Conservation (phyloP, 2,329 filamentous ascomycete species). For the Cercospora beticola region DNA sequence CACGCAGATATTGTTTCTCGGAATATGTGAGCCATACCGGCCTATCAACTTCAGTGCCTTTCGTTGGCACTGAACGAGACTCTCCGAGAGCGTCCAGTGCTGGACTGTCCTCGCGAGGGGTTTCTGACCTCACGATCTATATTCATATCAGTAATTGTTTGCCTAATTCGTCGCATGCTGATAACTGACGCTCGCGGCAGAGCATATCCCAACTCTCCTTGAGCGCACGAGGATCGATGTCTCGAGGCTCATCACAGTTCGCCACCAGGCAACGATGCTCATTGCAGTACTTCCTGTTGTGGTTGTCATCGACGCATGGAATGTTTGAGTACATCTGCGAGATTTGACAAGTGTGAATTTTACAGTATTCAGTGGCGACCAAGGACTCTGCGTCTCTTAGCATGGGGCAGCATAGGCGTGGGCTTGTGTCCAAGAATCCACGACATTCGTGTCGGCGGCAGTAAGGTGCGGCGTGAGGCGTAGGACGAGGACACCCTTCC, state of each 20-base stretch:
- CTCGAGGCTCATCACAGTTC: neutral
- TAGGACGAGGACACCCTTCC: neutral
- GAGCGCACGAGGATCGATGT: neutral
- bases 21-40: neutral
- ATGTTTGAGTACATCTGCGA: neutral
- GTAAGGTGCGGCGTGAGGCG: neutral
- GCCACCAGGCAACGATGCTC: neutral
- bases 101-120: neutral
- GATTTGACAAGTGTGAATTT: neutral
- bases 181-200: neutral
- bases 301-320: neutral
- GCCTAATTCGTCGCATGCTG: neutral
- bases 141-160: neutral
- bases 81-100: neutral
- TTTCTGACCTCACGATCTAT: neutral
- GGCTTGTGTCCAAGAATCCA: neutral
- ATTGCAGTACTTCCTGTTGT: neutral
- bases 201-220: neutral
- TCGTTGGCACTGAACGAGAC: neutral
- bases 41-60: neutral
- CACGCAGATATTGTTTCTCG: neutral
- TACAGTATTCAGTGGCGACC: neutral
- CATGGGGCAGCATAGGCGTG: neutral
- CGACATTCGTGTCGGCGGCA: neutral
- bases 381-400: neutral